These are phyloP conservation scores for Psidium friedrichsthalianum DNA, from an alignment of 345 rosid genomes.

Conservation along the genomic window DNA sequence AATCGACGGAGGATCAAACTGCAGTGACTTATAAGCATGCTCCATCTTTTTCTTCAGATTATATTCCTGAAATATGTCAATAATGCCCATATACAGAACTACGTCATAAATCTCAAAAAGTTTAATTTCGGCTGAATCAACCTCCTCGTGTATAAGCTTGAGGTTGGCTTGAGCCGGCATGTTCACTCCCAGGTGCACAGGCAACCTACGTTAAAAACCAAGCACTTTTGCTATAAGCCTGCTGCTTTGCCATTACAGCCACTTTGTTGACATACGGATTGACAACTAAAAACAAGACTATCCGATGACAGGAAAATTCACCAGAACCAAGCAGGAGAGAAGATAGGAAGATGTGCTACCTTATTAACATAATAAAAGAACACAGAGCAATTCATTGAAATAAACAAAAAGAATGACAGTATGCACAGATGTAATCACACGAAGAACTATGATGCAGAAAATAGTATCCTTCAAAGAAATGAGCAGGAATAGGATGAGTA, in stretches of 20 bases:
- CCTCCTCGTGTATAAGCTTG: conserved; percentile 36
- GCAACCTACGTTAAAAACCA: conserved; percentile 31
- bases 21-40: conserved; percentile 60
- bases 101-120: conserved; percentile 83
- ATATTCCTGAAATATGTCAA: conserved; percentile 83
- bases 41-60: conserved; percentile 66
- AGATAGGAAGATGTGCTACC: not conserved
- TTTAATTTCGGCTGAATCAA: conserved; percentile 47
- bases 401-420: not conserved
- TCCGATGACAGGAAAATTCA: not conserved
- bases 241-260: not conserved
- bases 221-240: not conserved
- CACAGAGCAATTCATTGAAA: not conserved
- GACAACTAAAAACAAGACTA: not conserved
- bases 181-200: conserved; percentile 89
- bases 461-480: not conserved
- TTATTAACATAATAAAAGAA: not conserved
- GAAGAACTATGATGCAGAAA: not conserved
- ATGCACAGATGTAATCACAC: not conserved
- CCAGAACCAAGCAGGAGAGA: not conserved
- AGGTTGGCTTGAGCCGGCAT: conserved; percentile 90
- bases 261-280: not conserved
- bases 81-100: conserved; percentile 86
- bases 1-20: conserved; percentile 44
- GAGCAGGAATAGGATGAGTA: not conserved